phyloP scores from a whole-genome alignment of 495 filamentous ascomycete genomes.

The Chaetomium cochliodes region DNA sequence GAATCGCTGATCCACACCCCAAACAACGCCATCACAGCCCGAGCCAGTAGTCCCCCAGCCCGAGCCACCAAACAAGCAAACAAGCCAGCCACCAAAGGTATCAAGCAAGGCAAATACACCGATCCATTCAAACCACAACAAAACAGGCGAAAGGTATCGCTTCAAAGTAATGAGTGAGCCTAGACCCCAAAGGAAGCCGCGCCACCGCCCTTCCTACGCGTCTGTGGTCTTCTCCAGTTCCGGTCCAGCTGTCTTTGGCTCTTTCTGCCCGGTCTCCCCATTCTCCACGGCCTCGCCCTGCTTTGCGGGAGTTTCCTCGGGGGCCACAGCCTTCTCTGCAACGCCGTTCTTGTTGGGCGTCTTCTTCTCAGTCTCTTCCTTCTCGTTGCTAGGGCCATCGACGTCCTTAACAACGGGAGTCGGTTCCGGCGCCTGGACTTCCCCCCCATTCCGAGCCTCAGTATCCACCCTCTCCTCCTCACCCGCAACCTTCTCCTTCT shows the following conservation, averaged over 20 bases:
- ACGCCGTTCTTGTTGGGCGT: not conserved
- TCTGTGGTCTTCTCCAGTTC: not conserved
- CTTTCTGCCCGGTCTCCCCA: not conserved
- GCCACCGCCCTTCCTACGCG: not conserved
- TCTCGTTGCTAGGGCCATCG: not conserved
- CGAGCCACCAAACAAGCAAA: not conserved
- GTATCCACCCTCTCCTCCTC: not conserved
- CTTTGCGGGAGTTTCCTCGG: not conserved
- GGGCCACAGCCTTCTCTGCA: not conserved
- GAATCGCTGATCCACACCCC: not conserved
- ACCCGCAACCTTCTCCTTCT: not conserved
- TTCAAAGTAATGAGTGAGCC: not conserved
- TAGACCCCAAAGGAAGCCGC: not conserved
- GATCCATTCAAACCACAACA: not conserved
- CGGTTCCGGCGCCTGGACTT: not conserved
- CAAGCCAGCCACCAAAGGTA: conserved; percentile 3
- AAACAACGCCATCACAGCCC: not conserved
- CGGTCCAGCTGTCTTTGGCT: not conserved
- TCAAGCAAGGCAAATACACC: conserved; percentile 1
- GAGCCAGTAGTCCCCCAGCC: not conserved
- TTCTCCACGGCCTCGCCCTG: not conserved
- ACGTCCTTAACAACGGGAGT: not conserved
- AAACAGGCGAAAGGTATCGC: not conserved
- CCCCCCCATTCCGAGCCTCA: not conserved
- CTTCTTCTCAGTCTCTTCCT: not conserved